Evolutionary conservation across 2,329 filamentous ascomycete genomes (phyloP), one percentile per base, ranked within the genome.

Genomic region (Botrytis hyacinthi): DNA sequence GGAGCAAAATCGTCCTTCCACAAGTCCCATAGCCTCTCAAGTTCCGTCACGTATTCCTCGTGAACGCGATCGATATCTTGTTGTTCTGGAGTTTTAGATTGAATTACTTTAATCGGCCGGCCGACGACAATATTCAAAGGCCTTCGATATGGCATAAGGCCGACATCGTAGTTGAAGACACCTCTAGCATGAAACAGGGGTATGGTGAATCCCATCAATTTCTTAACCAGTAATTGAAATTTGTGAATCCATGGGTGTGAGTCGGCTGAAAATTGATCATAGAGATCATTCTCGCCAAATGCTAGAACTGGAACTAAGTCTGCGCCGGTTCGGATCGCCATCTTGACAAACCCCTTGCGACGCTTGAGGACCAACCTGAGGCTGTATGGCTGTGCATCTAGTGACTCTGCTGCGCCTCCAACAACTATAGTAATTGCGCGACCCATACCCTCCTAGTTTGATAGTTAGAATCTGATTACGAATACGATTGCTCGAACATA

Each of bases 141-240:
- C 69, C 91, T 87, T 20, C 96, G 90, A 82, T 98, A 98, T 0
- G 96, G 96, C 93, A 98, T 94, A 79, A 98, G 85, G 6, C 96
- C 96, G 22, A 98, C 93, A 81, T 99, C 96, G 81, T 99, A 98
- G 82, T 99, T 99, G 84, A 98, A 97, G 59, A 98, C 91, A 20
- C 95, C 95, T 40, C 95, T 85, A 4, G 95, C 95, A 81, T 97
- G 94, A 79, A 98, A 92, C 42, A 97, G 87, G 0, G 96, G 95
- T 18, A 98, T 87, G 0, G 96, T 98, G 79, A 98, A 99, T 70
- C 97, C 97, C 86, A 97, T 90, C 9, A 92, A 85, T 78, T 92
- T 92, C 83, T 98, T 95, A 73, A 97, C 85, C 42, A 94, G 84
- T 84, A 97, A 90, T 83, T 99, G 96, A 54, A 93, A 83, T 80